Evolutionary conservation across 805 yeast species (phyloP).

Genomic region (Zygosaccharomyces kombuchaensis): DNA sequence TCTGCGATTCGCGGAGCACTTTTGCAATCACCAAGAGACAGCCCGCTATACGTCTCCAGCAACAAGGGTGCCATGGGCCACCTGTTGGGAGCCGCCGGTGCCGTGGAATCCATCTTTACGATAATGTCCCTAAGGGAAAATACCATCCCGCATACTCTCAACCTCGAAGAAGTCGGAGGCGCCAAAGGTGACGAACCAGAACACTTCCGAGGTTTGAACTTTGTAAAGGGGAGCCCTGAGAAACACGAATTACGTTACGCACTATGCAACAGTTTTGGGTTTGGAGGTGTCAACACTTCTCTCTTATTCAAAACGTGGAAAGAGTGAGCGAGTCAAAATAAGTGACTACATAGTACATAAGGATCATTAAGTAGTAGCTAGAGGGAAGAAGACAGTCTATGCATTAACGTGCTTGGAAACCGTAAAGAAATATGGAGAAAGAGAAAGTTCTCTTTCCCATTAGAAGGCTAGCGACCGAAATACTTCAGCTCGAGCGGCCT

Average conservation of each 20-base stretch:
- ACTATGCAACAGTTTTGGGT: constrained; percentile 88
- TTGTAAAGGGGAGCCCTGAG: constrained; percentile 49
- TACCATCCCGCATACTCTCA: constrained; percentile 74
- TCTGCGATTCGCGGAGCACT: constrained; percentile 51
- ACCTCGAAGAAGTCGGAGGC: constrained; percentile 52
- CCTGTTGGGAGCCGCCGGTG: constrained; percentile 92
- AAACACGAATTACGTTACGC: constrained; percentile 50
- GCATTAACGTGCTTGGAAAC: background rate
- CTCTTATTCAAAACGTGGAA: constrained; percentile 46
- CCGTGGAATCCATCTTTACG: constrained; percentile 84
- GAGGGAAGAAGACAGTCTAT: background rate
- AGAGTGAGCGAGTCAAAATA: constrained; percentile 1
- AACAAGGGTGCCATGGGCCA: constrained; percentile 94
- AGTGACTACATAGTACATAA: background rate
- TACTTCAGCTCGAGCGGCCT: constrained; percentile 68
- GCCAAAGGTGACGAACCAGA: constrained; percentile 42
- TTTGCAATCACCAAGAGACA: constrained; percentile 14
- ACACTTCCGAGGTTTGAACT: constrained; percentile 45
- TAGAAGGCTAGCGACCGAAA: constrained; percentile 37
- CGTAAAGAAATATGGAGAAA: background rate
- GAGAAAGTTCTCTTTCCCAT: too few species aligned
- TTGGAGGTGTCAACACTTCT: constrained; percentile 93
- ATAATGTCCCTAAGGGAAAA: constrained; percentile 56
- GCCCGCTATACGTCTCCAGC: constrained; percentile 56
- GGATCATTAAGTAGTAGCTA: background rate